Evolutionary conservation across 345 rosid genomes (phyloP).

Genomic region (Eucalyptus fibrosa): DNA sequence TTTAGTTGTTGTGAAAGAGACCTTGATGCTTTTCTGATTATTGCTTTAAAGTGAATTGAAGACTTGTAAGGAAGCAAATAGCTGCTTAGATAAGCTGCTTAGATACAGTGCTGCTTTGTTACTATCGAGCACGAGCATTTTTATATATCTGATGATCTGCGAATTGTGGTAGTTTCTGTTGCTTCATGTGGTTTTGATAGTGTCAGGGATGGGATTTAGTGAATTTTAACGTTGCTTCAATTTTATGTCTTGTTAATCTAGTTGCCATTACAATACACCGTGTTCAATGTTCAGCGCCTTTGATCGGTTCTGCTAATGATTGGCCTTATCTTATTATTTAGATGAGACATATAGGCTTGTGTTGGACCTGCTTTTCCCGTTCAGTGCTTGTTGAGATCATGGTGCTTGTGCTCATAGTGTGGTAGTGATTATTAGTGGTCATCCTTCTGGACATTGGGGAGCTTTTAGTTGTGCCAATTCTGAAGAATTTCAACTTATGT

Average conservation of each 20-base stretch:
- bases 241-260: neutral
- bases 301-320: neutral
- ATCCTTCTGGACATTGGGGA: neutral
- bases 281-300: neutral
- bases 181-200: neutral
- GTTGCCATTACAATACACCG: rapidly evolving
- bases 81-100: neutral
- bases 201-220: neutral
- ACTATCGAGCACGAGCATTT: neutral
- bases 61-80: neutral
- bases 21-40: neutral
- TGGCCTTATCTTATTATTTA: neutral
- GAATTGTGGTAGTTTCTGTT: neutral
- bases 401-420: neutral
- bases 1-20: neutral
- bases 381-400: neutral
- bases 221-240: neutral
- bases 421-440: neutral
- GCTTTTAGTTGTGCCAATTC: neutral
- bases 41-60: neutral
- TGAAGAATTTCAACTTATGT: neutral
- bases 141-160: neutral
- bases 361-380: neutral
- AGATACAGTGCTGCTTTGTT: neutral
- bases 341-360: neutral